Conservation (phyloP, 495 filamentous ascomycete species). For the Lophiostoma macrostomum region DNA sequence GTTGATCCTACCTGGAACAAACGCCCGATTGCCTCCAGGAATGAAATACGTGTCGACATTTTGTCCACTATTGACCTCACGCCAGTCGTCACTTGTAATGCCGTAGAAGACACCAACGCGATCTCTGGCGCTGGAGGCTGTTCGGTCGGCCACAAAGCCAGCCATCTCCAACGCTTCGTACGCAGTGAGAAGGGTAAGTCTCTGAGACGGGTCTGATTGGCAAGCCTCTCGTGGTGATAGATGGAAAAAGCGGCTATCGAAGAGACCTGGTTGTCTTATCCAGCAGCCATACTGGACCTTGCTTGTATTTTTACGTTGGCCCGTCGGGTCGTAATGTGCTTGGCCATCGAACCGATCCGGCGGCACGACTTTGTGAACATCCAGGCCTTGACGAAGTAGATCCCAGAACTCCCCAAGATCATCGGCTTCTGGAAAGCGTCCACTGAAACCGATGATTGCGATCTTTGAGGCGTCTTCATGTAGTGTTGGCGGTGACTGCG, state of each 20-base stretch:
- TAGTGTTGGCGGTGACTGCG: background rate
- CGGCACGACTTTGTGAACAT: slow-evolving; percentile 25
- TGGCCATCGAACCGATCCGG: slow-evolving; percentile 24
- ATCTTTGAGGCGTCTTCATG: slow-evolving; percentile 6
- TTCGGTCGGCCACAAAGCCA: slow-evolving; percentile 39
- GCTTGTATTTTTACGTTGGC: slow-evolving; percentile 25
- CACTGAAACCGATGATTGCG: slow-evolving; percentile 32
- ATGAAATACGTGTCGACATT: slow-evolving; percentile 36
- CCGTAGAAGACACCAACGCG: slow-evolving; percentile 42
- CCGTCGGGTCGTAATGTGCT: slow-evolving; percentile 17
- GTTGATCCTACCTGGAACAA: slow-evolving; percentile 39
- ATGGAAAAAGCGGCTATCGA: slow-evolving; percentile 42
- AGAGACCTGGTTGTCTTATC: slow-evolving; percentile 31
- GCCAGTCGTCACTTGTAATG: slow-evolving; percentile 37
- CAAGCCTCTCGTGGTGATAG: slow-evolving; percentile 42
- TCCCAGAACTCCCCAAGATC: slow-evolving; percentile 29
- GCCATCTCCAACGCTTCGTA: slow-evolving; percentile 43
- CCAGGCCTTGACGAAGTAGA: slow-evolving; percentile 16
- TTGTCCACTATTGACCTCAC: slow-evolving; percentile 28
- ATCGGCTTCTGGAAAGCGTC: slow-evolving; percentile 29
- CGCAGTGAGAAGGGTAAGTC: slow-evolving; percentile 38
- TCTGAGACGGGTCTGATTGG: slow-evolving; percentile 39
- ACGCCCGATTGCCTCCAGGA: slow-evolving; percentile 34
- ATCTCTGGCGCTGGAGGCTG: slow-evolving; percentile 32
- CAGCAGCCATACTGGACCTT: slow-evolving; percentile 29